Conservation (phyloP, 148 eudicot species). For the Amaranthus palmeri region DNA sequence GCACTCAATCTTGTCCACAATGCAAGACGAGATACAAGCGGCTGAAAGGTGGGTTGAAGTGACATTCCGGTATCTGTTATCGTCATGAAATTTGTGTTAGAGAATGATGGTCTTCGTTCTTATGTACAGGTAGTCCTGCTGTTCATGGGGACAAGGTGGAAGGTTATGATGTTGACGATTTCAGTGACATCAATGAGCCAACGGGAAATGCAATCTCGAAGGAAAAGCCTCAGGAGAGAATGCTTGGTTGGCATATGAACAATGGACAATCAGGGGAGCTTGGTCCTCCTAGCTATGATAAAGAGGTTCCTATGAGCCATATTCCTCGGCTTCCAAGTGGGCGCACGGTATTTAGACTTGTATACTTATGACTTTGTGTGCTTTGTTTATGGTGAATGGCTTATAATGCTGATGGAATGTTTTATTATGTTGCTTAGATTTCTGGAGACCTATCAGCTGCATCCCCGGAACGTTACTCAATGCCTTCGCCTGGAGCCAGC, state of each 20-base stretch:
- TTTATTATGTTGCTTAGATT: constrained; percentile 13
- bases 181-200: constrained; percentile 30
- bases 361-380: neutral
- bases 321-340: constrained; percentile 40
- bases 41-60: constrained; percentile 44
- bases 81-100: neutral
- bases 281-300: constrained; percentile 35
- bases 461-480: constrained; percentile 35
- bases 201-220: constrained; percentile 20
- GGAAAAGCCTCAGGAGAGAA: constrained; percentile 27
- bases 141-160: constrained; percentile 37
- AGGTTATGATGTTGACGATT: constrained; percentile 41
- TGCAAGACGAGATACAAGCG: constrained; percentile 79
- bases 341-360: constrained; percentile 24
- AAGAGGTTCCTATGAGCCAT: constrained; percentile 31
- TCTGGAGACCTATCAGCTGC: constrained; percentile 48
- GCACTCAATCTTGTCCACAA: constrained; percentile 67
- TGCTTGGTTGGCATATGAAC: constrained; percentile 42
- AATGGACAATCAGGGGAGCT: constrained; percentile 33
- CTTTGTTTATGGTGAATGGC: neutral
- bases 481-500: constrained; percentile 36
- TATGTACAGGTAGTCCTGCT: constrained; percentile 35
- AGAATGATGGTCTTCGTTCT: constrained; percentile 8
- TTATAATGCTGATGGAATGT: neutral
- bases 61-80: neutral